These are phyloP conservation scores for Podosphaera fusca DNA, from an alignment of 2,329 filamentous ascomycete species.

Conservation along the genomic window DNA sequence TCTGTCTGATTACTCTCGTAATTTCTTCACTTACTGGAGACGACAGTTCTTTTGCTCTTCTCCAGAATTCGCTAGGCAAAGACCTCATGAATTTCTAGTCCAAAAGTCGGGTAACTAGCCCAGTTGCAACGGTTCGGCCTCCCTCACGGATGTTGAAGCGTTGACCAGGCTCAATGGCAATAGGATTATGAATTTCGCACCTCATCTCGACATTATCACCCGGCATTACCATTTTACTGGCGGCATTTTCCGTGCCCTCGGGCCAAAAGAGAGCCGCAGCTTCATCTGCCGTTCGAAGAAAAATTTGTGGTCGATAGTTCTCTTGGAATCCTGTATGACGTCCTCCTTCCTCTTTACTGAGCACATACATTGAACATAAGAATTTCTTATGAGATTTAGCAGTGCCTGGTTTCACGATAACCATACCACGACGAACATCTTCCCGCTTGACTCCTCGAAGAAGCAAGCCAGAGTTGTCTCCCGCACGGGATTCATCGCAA, in stretches of 20 bases:
- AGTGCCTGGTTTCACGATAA: slow-evolving; percentile 60
- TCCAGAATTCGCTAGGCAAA: background rate
- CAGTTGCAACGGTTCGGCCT: slow-evolving; percentile 70
- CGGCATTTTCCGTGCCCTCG: slow-evolving; percentile 50
- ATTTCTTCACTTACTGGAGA: background rate
- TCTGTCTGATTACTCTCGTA: slow-evolving; percentile 4
- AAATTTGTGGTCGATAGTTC: slow-evolving; percentile 96
- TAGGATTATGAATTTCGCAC: slow-evolving; percentile 60
- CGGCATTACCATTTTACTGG: slow-evolving; percentile 75
- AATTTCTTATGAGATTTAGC: slow-evolving; percentile 81
- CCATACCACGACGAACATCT: slow-evolving; percentile 87
- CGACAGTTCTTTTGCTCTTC: background rate
- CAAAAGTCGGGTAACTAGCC: slow-evolving; percentile 50
- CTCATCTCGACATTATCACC: slow-evolving; percentile 99
- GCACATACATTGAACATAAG: slow-evolving; percentile 85
- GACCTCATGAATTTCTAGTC: background rate
- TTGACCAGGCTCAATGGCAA: slow-evolving; percentile 76
- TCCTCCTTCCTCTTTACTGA: slow-evolving; percentile 94
- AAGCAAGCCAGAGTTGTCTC: slow-evolving; percentile 94
- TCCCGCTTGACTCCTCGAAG: slow-evolving; percentile 91
- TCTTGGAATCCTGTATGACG: slow-evolving; percentile 85
- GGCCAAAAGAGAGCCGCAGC: slow-evolving; percentile 64
- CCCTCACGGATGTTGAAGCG: slow-evolving; percentile 98
- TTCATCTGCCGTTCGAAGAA: slow-evolving; percentile 77
- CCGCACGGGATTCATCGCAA: slow-evolving; percentile 84